Evolutionary conservation across 768 basidiomycete genomes (phyloP).

Genomic region (Crucibulum laeve): DNA sequence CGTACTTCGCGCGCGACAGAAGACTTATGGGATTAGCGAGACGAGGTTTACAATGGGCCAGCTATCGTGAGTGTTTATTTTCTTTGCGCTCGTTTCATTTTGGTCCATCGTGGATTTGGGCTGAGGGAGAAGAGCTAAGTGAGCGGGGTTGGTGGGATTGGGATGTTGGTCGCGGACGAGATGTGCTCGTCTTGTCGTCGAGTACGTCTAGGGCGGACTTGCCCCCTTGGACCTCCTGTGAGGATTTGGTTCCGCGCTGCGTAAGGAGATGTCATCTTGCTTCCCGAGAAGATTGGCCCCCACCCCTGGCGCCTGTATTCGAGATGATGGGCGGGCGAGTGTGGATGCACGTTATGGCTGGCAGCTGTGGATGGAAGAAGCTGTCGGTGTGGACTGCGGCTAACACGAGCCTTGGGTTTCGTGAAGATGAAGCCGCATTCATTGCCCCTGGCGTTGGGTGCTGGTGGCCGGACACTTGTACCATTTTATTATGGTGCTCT

Average conservation of each 20-base stretch:
- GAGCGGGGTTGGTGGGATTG: too few relatives aligned
- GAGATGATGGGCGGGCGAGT: too few relatives aligned
- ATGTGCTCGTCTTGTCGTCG: neutral
- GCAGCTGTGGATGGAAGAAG: too few relatives aligned
- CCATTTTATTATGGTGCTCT: neutral
- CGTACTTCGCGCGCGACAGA: conserved; percentile 82
- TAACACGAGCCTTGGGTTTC: neutral
- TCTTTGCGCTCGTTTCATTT: neutral
- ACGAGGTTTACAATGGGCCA: conserved; percentile 75
- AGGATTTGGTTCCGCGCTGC: too few relatives aligned
- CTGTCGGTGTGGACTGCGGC: neutral
- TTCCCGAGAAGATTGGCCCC: too few relatives aligned
- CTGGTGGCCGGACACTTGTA: neutral
- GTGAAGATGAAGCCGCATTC: neutral
- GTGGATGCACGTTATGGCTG: neutral
- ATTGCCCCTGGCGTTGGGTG: neutral
- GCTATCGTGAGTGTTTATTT: conserved; percentile 39
- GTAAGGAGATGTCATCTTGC: too few relatives aligned
- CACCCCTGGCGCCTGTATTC: too few relatives aligned
- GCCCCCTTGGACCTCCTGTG: too few relatives aligned
- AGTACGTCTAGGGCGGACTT: too few relatives aligned
- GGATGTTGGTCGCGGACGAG: too few relatives aligned
- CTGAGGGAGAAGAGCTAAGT: too few relatives aligned
- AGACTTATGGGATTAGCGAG: conserved; percentile 88
- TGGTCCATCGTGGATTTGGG: neutral